Evolutionary conservation across 805 yeast genomes (phyloP).

Genomic region (Saccharomycopsis oosterbeekiorum): DNA sequence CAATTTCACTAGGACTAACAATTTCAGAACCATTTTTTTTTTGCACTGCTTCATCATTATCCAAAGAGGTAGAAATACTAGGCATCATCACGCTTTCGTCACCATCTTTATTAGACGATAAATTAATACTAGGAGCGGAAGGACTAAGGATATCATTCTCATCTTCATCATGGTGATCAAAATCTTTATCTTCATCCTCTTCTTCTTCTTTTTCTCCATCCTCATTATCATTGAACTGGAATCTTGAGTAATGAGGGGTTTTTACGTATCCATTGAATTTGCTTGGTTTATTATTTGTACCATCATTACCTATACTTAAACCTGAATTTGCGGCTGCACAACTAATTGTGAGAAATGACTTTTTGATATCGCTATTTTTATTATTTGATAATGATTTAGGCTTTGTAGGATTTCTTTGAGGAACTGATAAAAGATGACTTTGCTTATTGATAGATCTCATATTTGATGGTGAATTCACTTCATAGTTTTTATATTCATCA

Average conservation of each 20-base stretch:
- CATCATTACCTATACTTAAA: not conserved
- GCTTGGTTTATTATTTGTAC: not conserved
- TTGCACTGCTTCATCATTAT: not conserved
- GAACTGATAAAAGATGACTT: not conserved
- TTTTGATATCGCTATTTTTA: not conserved
- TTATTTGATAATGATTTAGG: not conserved
- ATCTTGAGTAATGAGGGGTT: not conserved
- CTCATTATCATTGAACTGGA: not conserved
- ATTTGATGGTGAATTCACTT: not conserved
- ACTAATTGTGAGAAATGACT: not conserved
- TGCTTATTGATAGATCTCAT: not conserved
- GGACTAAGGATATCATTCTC: not conserved
- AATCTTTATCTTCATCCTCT: not conserved
- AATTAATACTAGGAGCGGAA: not conserved
- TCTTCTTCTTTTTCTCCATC: not conserved
- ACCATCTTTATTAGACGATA: not conserved
- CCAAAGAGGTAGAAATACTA: not conserved
- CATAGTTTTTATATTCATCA: not conserved
- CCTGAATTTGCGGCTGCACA: not conserved
- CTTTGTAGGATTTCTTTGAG: not conserved
- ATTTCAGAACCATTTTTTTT: not conserved
- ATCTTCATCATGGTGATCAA: not conserved
- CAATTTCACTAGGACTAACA: not conserved
- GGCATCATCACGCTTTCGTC: not conserved
- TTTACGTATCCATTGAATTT: not conserved